Evolutionary conservation across 495 filamentous ascomycete species (phyloP), one percentile per base, ranked within the genome.

Genomic region (Bacidia gigantensis): DNA sequence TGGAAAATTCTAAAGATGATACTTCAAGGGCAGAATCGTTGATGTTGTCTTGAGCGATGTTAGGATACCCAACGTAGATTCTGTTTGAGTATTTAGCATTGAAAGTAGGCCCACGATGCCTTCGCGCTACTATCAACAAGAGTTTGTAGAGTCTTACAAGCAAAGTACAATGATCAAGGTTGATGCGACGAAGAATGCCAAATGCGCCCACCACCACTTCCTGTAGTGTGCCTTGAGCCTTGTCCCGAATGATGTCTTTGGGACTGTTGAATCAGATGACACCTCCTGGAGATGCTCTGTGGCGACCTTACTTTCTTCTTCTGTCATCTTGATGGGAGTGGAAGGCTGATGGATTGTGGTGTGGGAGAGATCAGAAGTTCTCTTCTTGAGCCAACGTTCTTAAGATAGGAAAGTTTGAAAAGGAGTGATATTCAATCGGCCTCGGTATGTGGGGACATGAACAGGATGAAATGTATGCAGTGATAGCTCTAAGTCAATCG

Each of bases 131-230:
- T 32, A 29, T 26, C 46, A 49, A 29, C 23, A 11, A 18, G 24
- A 53, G 18, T 23, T 52, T 11, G 17, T 12, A 26, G 41, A 49
- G 39, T 78, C 83, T 76, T 76, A 89, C 84, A 89, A 62, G 43
- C 75, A 74, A 23, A 83, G 67, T 1, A 80, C 68, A 20, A 86
- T 69, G 14, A 88, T 62, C 51, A 86, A 67, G 23, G 82, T 64
- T 21, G 76, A 60, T 26, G 73, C 59, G 51, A 81, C 62, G 58
- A 86, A 66, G 24, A 72, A 59, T 53, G 85, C 72, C 53, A 86
- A 59, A 61, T 86, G 75, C 57, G 71, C 64, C 86, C 84, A 89
- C 85, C 85, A 89, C 58, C 77, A 87, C 57, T 69, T 71, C 63
- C 69, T 73, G 50, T 65, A 74, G 52, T 78, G 72, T 12, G 67